phyloP scores from a whole-genome alignment of 208 protist genomes.

The Trichomonas gallinae region DNA sequence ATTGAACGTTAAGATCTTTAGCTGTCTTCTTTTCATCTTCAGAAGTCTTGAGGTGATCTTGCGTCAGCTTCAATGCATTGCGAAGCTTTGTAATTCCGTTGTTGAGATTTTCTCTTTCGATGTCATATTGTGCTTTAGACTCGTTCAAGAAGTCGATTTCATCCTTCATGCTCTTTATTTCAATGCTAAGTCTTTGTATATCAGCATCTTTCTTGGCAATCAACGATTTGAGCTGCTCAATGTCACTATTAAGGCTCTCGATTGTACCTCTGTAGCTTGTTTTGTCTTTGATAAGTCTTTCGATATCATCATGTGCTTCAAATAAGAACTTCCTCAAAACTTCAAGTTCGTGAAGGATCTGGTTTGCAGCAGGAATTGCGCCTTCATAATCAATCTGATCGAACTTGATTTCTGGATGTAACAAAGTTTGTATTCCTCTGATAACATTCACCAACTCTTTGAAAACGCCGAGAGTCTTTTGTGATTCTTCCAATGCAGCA shows the following conservation, averaged over 20 bases:
- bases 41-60: neutral
- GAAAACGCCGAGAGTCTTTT: neutral
- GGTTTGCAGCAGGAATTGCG: neutral
- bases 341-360: neutral
- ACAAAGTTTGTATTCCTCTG: neutral
- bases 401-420: neutral
- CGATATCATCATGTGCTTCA: neutral
- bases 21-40: neutral
- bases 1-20: neutral
- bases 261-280: neutral
- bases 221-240: neutral
- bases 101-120: neutral
- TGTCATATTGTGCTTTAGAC: neutral
- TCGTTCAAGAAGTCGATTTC: neutral
- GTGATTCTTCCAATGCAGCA: neutral
- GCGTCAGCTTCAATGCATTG: neutral
- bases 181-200: neutral
- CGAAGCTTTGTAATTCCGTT: neutral
- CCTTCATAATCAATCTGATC: neutral
- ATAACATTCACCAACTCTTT: neutral
- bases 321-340: neutral
- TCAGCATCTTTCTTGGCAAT: neutral
- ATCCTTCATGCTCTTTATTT: neutral
- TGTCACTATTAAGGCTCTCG: neutral
- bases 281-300: neutral